Evolutionary conservation across 2,329 filamentous ascomycete species (phyloP).

Genomic region (Plenodomus tracheiphilus): DNA sequence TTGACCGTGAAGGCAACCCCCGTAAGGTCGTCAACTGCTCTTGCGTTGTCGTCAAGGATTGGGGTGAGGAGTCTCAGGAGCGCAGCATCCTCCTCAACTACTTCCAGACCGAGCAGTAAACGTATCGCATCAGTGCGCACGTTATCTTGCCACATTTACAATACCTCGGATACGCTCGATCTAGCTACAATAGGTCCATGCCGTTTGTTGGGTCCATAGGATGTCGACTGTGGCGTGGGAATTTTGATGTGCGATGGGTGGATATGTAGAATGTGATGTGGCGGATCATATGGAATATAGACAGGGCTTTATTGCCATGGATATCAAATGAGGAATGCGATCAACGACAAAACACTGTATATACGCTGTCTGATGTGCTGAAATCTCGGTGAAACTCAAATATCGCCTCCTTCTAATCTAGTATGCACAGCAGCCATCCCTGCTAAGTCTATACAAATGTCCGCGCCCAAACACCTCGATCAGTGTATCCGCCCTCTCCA

Average conservation of each 20-base stretch:
- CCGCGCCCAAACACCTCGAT: no score
- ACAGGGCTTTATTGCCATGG: slow-evolving; percentile 1
- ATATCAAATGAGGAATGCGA: slow-evolving; percentile 1
- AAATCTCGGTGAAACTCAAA: no score
- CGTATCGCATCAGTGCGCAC: slow-evolving; percentile 4
- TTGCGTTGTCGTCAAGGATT: slow-evolving; percentile 99
- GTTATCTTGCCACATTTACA: not conserved
- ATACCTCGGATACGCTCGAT: not conserved
- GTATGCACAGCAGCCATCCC: no score
- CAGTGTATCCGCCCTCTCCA: not conserved
- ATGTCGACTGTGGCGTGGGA: not conserved
- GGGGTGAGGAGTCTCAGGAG: slow-evolving; percentile 99
- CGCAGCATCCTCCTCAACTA: slow-evolving; percentile 99
- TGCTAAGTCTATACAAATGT: no score
- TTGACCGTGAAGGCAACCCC: slow-evolving; percentile 98
- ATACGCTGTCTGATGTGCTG: not conserved
- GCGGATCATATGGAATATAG: not conserved
- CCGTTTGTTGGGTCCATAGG: not conserved
- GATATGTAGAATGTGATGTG: not conserved
- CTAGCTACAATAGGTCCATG: not conserved
- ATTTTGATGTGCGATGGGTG: not conserved
- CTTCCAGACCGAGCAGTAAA: slow-evolving; percentile 83
- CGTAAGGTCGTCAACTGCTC: slow-evolving; percentile 99
- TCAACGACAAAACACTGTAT: not conserved
- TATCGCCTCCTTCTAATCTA: no score